These are phyloP conservation scores for Coprinopsis cinerea DNA, from an alignment of 768 basidiomycete genomes.

Conservation along the genomic window DNA sequence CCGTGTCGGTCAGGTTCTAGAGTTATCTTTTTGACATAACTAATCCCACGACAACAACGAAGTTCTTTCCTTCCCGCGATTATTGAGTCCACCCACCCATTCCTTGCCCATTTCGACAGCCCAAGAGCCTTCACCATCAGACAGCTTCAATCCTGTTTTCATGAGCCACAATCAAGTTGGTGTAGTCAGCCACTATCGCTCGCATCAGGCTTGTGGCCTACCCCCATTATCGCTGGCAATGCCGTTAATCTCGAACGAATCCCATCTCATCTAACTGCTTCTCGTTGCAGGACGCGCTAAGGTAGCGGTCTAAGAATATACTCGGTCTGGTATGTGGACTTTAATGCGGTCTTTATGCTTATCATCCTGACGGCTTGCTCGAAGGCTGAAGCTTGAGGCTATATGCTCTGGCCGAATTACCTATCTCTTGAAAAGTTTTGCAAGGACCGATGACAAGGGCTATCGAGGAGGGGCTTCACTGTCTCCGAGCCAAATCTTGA, in stretches of 20 bases:
- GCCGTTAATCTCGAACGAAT: too few species aligned
- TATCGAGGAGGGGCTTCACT: background rate
- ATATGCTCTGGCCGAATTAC: background rate
- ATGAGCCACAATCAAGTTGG: too few species aligned
- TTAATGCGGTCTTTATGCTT: background rate
- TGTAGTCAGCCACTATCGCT: too few species aligned
- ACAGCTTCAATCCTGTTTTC: background rate
- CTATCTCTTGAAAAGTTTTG: background rate
- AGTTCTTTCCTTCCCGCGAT: background rate
- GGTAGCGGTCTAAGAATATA: background rate
- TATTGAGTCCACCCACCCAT: background rate
- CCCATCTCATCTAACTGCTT: too few species aligned
- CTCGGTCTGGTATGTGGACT: background rate
- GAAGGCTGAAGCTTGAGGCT: background rate
- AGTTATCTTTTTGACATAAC: background rate
- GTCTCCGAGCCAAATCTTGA: background rate
- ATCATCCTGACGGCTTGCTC: background rate
- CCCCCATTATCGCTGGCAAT: too few species aligned
- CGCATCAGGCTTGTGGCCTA: too few species aligned
- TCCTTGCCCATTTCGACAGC: too few species aligned
- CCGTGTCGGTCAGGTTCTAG: background rate
- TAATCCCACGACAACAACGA: constrained; percentile 4
- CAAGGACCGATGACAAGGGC: too few species aligned
- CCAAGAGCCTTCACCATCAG: constrained; percentile 3
- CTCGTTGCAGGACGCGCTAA: too few species aligned